Evolutionary conservation across 768 basidiomycete species (phyloP), one percentile per base, ranked within the genome.

Genomic region (Tulasnella sp.): DNA sequence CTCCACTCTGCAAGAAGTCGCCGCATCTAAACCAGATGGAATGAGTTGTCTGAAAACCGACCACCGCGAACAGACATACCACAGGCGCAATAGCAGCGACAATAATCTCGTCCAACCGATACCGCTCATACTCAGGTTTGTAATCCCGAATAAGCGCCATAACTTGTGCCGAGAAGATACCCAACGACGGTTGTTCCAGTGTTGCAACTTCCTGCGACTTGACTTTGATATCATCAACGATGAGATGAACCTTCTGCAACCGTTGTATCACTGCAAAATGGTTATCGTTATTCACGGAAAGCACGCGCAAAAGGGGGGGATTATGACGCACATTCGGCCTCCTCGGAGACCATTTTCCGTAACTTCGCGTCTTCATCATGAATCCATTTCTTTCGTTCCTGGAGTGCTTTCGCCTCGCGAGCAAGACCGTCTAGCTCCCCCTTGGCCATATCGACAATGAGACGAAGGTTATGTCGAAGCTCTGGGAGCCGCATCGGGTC

Each of bases 401-500:
- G 78, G 2, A 97, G 74, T 2, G 81, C 77, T 62, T 83, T 85
- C 2, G 88, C 96, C 72, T 99, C 96, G 14, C 83, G 79, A 0
- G 91, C 91, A 21, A 98, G 78, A 4, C 87, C 85, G 54, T 90
- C 86, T 11, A 99, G 76, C 59, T 94, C 86, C 15, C 75, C 79
- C 63, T 86, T 87, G 64, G 90, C 84, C 1, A 81, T 75, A 45
- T 91, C 87, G 1, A 80, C 76, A 32, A 99, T 89, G 40, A 97
- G 77, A 3, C 86, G 81, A 25, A 99, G 71, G 67, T 98, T 99
- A 67, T 99, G 93, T 23, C 94, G 80, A n/a, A 99, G 80, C 73
- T 99, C 96, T 0, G 96, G 96, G 61, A 98, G 82, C 54, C 88
- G 83, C 46, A 82, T 88, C 5, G 83, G 77, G 63, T 99, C 94